A percentile compares a stretch with the other conserved stretches of the same genome.
phyloP scores from a whole-genome alignment of 306 rosid species.

The Trifolium dubium region DNA sequence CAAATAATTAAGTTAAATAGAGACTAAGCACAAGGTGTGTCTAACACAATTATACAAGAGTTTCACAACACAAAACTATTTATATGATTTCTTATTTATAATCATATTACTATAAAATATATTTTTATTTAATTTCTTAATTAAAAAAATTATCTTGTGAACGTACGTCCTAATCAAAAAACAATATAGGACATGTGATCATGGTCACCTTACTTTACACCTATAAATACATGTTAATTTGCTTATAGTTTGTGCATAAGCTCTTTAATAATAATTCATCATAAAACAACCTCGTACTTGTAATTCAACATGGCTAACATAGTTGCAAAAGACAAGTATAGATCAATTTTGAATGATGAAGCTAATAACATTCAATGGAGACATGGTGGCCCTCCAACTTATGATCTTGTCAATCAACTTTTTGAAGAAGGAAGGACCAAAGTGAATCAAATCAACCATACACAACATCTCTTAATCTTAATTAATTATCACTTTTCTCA shows the following conservation, averaged over 20 bases:
- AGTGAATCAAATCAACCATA: not conserved
- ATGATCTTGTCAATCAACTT: conserved; percentile 56
- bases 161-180: no score
- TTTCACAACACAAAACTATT: no score
- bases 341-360: conserved; percentile 58
- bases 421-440: conserved; percentile 72
- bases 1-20: no score
- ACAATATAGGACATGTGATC: not conserved
- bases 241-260: conserved; percentile 9
- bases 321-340: conserved; percentile 53
- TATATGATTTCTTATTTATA: no score
- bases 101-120: no score
- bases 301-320: conserved; percentile 37
- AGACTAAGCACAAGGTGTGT: no score
- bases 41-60: no score
- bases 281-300: no score
- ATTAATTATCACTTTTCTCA: not conserved
- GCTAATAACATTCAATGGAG: conserved; percentile 55
- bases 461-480: not conserved
- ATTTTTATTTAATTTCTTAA: no score
- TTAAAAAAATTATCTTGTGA: no score
- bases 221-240: not conserved
- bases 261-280: not conserved
- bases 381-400: conserved; percentile 70
- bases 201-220: not conserved